phyloP scores from a whole-genome alignment of 306 rosid genomes.

The Citrullus mucosospermus region DNA sequence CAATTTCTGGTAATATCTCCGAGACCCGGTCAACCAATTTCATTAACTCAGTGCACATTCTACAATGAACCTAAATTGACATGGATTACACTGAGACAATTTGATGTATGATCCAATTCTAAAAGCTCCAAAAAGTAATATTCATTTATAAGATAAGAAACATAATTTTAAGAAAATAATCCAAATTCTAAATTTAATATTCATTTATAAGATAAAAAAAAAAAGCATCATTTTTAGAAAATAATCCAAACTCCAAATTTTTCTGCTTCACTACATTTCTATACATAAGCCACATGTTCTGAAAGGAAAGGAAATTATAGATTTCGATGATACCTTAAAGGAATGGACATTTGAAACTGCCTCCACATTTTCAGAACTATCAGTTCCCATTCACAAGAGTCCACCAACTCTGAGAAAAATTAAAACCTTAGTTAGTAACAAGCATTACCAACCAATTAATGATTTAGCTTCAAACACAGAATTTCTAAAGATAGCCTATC shows the following conservation, averaged over 20 bases:
- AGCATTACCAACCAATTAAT: background rate
- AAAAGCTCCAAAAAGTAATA: background rate
- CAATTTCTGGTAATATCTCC: slow-evolving; percentile 50
- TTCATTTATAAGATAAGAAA: background rate
- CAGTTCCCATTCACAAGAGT: slow-evolving; percentile 56
- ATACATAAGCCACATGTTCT: background rate
- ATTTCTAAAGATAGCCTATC: background rate
- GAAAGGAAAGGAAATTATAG: background rate
- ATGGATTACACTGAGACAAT: slow-evolving; percentile 5
- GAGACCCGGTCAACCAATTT: slow-evolving; percentile 34
- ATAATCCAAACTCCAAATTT: background rate
- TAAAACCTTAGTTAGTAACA: slow-evolving; percentile 9
- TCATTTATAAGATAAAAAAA: background rate
- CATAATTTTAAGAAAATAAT: background rate
- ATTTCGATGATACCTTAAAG: slow-evolving; percentile 35
- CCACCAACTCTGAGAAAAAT: slow-evolving; percentile 11
- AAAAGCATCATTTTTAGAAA: background rate
- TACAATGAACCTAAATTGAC: slow-evolving; percentile 46
- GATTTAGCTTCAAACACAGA: background rate
- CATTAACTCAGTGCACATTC: slow-evolving; percentile 51
- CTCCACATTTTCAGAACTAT: slow-evolving; percentile 29
- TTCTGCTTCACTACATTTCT: background rate
- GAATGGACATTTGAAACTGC: slow-evolving; percentile 24
- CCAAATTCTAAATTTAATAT: background rate
- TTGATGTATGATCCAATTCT: slow-evolving; percentile 3